Percentiles rank a stretch among this genome's conserved stretches.
These are phyloP conservation scores for Poa pratensis DNA, from an alignment of 176 grass and related monocot species.

Conservation along the genomic window DNA sequence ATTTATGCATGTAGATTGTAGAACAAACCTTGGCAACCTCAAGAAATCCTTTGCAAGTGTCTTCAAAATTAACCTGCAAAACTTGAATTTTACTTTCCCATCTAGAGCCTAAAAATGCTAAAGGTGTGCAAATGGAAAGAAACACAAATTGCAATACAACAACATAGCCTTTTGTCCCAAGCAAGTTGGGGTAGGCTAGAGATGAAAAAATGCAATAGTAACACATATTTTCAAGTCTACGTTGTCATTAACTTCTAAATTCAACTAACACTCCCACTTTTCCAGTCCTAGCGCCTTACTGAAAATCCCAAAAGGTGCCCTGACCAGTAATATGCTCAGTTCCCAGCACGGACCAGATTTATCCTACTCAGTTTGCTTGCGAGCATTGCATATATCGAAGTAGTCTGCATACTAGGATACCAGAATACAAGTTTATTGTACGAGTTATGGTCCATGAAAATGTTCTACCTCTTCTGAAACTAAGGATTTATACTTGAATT, in stretches of 20 bases:
- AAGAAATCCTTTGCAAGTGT: constrained; percentile 99
- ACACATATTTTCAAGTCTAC: constrained; percentile 34
- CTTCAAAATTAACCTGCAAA: constrained; percentile 99
- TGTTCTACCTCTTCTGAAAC: constrained; percentile 17
- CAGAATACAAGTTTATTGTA: constrained; percentile 12
- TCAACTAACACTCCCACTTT: constrained; percentile 13
- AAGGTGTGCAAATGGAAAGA: constrained; percentile 24
- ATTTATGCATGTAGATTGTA: constrained; percentile 46
- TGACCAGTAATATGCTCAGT: neutral
- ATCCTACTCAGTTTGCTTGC: constrained; percentile 24
- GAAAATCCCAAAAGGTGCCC: constrained; percentile 27
- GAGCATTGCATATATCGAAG: constrained; percentile 6
- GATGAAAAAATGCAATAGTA: constrained; percentile 13
- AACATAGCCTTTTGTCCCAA: neutral
- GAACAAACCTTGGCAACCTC: constrained; percentile 98
- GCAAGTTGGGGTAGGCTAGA: neutral
- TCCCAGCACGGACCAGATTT: constrained; percentile 12
- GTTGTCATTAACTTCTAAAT: constrained; percentile 12
- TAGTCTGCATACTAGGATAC: constrained; percentile 16
- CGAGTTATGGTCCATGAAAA: constrained; percentile 7
- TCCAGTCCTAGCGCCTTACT: neutral
- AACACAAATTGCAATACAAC: constrained; percentile 3
- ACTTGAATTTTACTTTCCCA: constrained; percentile 31
- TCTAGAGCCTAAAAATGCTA: constrained; percentile 30
- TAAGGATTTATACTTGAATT: neutral